Evolutionary conservation across 2,329 filamentous ascomycete species (phyloP), one percentile per base, ranked within the genome.

Genomic region (Hypoxylon sp.): DNA sequence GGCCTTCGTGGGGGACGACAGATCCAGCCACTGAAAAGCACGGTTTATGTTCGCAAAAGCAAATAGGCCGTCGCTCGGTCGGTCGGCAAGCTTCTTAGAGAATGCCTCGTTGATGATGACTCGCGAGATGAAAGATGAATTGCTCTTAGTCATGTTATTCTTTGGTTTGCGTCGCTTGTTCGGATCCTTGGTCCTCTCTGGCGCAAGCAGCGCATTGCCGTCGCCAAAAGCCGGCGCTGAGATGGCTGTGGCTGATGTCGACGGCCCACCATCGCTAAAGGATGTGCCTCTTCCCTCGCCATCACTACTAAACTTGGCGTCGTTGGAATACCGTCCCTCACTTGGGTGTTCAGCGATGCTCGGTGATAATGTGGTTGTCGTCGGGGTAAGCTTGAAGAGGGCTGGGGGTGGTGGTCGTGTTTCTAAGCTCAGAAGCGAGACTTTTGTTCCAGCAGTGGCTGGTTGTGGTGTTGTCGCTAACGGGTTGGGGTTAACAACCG

Each of bases 61-160:
- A 80, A 96, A 97, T 2, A 96, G 80, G 0, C 94, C 94, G 69
- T 96, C 92, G 2, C 85, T 84, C 11, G 90, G 89, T 68, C 93
- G 90, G 32, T 98, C 96, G 52, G 89, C 87, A 69, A 98, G 80
- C 70, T 92, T 90, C 80, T 96, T 97, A 21, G 87, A 86, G 60
- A 97, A 80, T 3, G 86, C 86, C 74, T 99, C 96, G 75, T 97
- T 93, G 14, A 94, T 90, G 70, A 98, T 97, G 32, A 98, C 95
- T 60, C 96, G 86, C n/a, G 95, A 98, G 30, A 99, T 96, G 77
- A 98, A 99, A 0, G 95, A 97, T 9, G 96, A 99, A 80, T 97
- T 98, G 82, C 94, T 98, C 84, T 99, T 99, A 57, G 95, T 90
- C 79, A 99, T 96, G 79, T 97, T 98, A 81, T 95, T 98, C 85